These are phyloP conservation scores for Trichophaea hybrida DNA, from an alignment of 2,329 filamentous ascomycete genomes.

Conservation along the genomic window DNA sequence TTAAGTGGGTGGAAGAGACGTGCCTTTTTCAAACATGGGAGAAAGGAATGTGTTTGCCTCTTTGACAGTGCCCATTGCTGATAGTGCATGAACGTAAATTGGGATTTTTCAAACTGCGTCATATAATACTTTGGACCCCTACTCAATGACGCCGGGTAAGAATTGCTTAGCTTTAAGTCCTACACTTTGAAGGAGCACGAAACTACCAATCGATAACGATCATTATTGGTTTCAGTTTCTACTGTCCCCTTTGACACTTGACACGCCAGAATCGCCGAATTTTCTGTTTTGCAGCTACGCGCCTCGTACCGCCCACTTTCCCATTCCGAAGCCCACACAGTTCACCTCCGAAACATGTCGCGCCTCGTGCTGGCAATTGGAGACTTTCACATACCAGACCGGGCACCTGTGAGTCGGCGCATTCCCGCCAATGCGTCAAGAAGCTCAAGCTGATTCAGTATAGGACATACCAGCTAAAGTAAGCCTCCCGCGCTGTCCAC, in stretches of 20 bases:
- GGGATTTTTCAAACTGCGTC: neutral
- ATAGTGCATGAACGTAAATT: neutral
- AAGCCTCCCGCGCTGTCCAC: conserved; percentile 24
- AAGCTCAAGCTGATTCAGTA: conserved; percentile 14
- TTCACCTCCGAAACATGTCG: conserved; percentile 34
- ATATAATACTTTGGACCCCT: neutral
- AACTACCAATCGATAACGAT: neutral
- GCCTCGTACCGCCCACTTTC: neutral
- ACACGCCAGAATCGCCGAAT: neutral
- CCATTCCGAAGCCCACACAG: neutral
- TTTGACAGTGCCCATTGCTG: neutral
- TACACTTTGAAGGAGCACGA: neutral
- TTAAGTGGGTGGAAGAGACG: neutral
- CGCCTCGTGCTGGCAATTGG: conserved; percentile 84
- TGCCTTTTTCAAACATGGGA: conserved; percentile 11
- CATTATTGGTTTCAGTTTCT: neutral
- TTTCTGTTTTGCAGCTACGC: neutral
- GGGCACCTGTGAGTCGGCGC: conserved; percentile 50
- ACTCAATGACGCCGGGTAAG: neutral
- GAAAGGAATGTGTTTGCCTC: conserved; percentile 7
- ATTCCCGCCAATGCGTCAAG: conserved; percentile 23
- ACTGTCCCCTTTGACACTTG: neutral
- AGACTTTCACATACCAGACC: conserved; percentile 85
- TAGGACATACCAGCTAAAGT: conserved; percentile 79
- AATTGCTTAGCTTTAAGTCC: neutral